A percentile compares a stretch with the other conserved stretches of the same genome.
These are phyloP conservation scores for Pulveroboletus frians DNA, from an alignment of 768 basidiomycete genomes.

Conservation along the genomic window DNA sequence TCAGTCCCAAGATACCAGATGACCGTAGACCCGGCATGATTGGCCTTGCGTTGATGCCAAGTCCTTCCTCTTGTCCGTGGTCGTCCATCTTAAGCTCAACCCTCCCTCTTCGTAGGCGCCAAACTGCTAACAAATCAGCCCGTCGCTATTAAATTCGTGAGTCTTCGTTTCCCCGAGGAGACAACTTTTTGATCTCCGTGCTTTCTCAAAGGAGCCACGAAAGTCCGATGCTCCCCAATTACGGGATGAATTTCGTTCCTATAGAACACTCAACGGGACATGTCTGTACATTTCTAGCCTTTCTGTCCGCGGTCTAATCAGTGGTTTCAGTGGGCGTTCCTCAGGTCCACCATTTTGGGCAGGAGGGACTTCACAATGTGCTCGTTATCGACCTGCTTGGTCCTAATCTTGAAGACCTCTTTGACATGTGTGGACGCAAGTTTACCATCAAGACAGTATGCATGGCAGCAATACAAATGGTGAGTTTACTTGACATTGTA, in stretches of 20 bases:
- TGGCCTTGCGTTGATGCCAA: conserved; percentile 7
- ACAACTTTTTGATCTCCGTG: conserved; percentile 11
- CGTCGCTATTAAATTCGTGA: conserved; percentile 95
- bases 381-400: conserved; percentile 92
- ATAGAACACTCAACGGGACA: conserved; percentile 89
- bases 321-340: conserved; percentile 77
- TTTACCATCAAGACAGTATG: conserved; percentile 98
- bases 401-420: conserved; percentile 96
- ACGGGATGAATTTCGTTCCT: conserved; percentile 94
- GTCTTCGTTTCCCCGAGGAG: conserved; percentile 28
- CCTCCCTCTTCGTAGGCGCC: conserved; percentile 48
- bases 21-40: not conserved
- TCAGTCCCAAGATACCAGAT: conserved; percentile 5
- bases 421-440: conserved; percentile 98
- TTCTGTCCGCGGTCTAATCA: conserved; percentile 12
- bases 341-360: conserved; percentile 97
- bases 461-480: conserved; percentile 99
- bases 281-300: conserved; percentile 45
- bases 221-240: conserved; percentile 98
- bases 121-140: conserved; percentile 82
- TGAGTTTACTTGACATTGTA: conserved; percentile 33
- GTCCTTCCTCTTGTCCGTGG: not conserved
- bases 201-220: conserved; percentile 69
- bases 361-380: conserved; percentile 97
- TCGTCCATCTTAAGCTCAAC: conserved; percentile 11